Base-by-base conservation (phyloP, 1,284 basidiomycete species). In the Papiliotrema nemorosa region DNA sequence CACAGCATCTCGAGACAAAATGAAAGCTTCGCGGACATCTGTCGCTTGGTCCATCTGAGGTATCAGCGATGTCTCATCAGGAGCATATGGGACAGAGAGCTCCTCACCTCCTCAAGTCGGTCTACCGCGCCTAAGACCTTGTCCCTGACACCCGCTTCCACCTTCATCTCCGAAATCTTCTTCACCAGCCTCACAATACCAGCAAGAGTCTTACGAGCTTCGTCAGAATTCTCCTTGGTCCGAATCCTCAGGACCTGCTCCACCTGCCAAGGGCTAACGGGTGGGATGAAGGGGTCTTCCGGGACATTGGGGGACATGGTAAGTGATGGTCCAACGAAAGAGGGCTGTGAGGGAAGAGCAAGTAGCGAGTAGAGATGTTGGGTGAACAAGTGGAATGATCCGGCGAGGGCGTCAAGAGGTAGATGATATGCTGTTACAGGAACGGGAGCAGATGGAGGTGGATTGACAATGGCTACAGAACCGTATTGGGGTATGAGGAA, bases 401-500 rank as follows among this genome's bases (percentile, higher is more conserved):
- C 69, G 35, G 77, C 70, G 6, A 93, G 79, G 26, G 73, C 64
- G 1, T 50, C 29, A 2, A 54, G 41, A 1, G 64, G 45, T 10
- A 75, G 63, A 34, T 50, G 64, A 46, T 53, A 63, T 21, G 56
- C 59, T 13, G 21, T 9, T 16, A 33, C 33, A 9, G 49, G 13
- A 31, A 14, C 7, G 5, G 57, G 16, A 4, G 55, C 50, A 26
- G 74, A 63, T 16, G 71, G 24, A 6, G 76, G 77, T 25, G 82
- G 81, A 66, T 96, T 91, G 59, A 84, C 76, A 46, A 97, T 80
- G 48, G 88, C 81, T 42, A 98, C 87, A 14, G 90, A 87, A 36
- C 96, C 94, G 86, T 90, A 96, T 73, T 97, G 94, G 0, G 96
- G 94, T 1, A 96, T 79, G 22, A 97, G 80, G 78, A 97, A 98